Percentiles rank a stretch among this genome's conserved stretches.
phyloP scores from a whole-genome alignment of 2,329 filamentous ascomycete genomes.

The Pleurostoma richardsiae region DNA sequence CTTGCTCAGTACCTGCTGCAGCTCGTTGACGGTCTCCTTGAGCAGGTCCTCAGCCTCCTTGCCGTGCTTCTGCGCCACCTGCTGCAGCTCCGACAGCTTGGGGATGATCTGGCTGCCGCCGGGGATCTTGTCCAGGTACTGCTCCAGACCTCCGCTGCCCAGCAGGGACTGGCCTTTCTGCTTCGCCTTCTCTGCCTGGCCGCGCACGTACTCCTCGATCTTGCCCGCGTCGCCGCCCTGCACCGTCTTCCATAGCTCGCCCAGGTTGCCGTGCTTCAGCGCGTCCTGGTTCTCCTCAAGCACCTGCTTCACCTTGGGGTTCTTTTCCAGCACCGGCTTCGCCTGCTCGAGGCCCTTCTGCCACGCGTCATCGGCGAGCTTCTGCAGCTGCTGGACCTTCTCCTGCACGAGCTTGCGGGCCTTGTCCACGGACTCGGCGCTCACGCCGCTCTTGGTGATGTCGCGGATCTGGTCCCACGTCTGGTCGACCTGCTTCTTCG shows the following conservation, averaged over 20 bases:
- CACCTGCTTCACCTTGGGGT: slow-evolving; percentile 68
- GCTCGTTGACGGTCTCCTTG: slow-evolving; percentile 63
- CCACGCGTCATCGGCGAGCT: slow-evolving; percentile 68
- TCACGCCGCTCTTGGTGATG: slow-evolving; percentile 58
- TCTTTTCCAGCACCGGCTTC: slow-evolving; percentile 70
- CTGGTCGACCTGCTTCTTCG: slow-evolving; percentile 70
- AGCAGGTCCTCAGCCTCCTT: slow-evolving; percentile 65
- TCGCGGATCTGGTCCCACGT: slow-evolving; percentile 64
- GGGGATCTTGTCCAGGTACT: slow-evolving; percentile 63
- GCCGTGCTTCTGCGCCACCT: slow-evolving; percentile 62
- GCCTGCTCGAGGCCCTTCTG: slow-evolving; percentile 65
- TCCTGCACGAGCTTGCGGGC: slow-evolving; percentile 62
- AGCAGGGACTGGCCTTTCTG: slow-evolving; percentile 32
- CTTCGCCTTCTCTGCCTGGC: slow-evolving; percentile 55
- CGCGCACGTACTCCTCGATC: slow-evolving; percentile 56
- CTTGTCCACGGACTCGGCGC: slow-evolving; percentile 44
- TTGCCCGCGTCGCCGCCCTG: slow-evolving; percentile 56
- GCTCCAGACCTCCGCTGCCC: slow-evolving; percentile 43
- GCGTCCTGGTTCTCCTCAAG: slow-evolving; percentile 65
- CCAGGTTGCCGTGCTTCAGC: slow-evolving; percentile 62
- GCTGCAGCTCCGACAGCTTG: slow-evolving; percentile 60
- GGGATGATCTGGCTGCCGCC: slow-evolving; percentile 59
- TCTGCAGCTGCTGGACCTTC: slow-evolving; percentile 61
- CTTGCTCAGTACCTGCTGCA: slow-evolving; percentile 59
- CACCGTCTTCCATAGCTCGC: slow-evolving; percentile 58